These are phyloP conservation scores for Panellus pusillus DNA, from an alignment of 768 basidiomycete genomes.

Conservation along the genomic window DNA sequence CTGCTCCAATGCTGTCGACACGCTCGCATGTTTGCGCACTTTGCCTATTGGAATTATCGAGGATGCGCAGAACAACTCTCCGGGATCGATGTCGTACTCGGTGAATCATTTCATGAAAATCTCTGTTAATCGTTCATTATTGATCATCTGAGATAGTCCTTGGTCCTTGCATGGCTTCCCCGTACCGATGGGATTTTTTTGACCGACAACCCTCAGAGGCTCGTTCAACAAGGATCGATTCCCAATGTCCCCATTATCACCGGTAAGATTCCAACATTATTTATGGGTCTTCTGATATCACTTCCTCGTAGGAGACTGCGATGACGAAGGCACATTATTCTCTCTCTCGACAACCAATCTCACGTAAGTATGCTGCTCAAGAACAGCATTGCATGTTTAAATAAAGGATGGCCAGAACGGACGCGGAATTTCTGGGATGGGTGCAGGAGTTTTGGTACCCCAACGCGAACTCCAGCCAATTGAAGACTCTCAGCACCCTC, in stretches of 20 bases:
- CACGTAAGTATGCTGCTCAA: slow-evolving; percentile 21
- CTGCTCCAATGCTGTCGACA: slow-evolving; percentile 35
- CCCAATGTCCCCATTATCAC: slow-evolving; percentile 19
- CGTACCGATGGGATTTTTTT: slow-evolving; percentile 7
- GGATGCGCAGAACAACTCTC: slow-evolving; percentile 40
- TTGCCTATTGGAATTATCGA: slow-evolving; percentile 37
- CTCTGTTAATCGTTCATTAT: background rate
- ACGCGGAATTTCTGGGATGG: slow-evolving; percentile 14
- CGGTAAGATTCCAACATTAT: background rate
- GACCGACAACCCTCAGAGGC: slow-evolving; percentile 47
- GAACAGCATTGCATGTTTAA: background rate
- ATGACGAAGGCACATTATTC: slow-evolving; percentile 41
- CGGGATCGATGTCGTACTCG: slow-evolving; percentile 34
- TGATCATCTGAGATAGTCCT: background rate
- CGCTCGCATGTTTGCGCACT: slow-evolving; percentile 40
- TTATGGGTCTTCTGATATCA: background rate
- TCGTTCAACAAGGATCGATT: slow-evolving; percentile 38
- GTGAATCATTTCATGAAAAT: slow-evolving; percentile 20
- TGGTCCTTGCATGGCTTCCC: slow-evolving; percentile 44
- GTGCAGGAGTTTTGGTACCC: slow-evolving; percentile 14
- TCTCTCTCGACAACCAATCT: slow-evolving; percentile 30
- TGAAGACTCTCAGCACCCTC: background rate
- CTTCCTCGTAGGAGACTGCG: slow-evolving; percentile 16
- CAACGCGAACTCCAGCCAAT: background rate
- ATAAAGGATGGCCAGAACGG: slow-evolving; percentile 4